A percentile compares a stretch with the other conserved stretches of the same genome.
These are phyloP conservation scores for Euphrasia confusa DNA, from an alignment of 257 asterid genomes.

Conservation along the genomic window DNA sequence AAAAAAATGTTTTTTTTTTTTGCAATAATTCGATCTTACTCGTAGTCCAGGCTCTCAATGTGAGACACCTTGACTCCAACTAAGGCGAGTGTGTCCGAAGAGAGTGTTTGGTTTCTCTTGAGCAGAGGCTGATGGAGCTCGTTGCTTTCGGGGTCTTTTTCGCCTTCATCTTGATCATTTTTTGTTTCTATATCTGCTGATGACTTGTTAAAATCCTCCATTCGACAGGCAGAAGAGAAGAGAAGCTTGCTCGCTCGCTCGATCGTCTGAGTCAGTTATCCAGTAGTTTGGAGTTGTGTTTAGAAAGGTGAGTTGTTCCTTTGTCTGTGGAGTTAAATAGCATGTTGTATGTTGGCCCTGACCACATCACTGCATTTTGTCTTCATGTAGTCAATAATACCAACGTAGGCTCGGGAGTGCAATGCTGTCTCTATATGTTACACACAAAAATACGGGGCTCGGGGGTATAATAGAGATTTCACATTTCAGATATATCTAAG, in stretches of 20 bases:
- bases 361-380: constrained; percentile 21
- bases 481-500: constrained; percentile 2
- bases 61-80: constrained; percentile 82
- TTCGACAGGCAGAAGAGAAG: constrained; percentile 25
- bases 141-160: constrained; percentile 63
- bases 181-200: constrained; percentile 30
- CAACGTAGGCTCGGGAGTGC: constrained; percentile 11
- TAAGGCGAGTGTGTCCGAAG: constrained; percentile 59
- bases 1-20: too few relatives aligned
- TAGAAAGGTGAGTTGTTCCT: constrained; percentile 28
- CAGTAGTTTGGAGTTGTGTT: constrained; percentile 17
- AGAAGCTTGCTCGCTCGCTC: constrained; percentile 9
- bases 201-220: constrained; percentile 38
- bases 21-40: constrained; percentile 42
- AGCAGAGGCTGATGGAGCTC: constrained; percentile 57
- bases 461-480: constrained; percentile 16
- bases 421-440: not conserved
- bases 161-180: constrained; percentile 31
- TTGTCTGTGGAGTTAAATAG: constrained; percentile 32
- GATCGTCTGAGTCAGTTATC: constrained; percentile 17
- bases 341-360: constrained; percentile 21
- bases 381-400: constrained; percentile 22
- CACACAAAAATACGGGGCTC: not conserved
- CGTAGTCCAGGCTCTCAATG: constrained; percentile 90
- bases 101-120: constrained; percentile 51